Base-by-base conservation (phyloP, 2,329 filamentous ascomycete genomes). In the Calonectria honghensis region DNA sequence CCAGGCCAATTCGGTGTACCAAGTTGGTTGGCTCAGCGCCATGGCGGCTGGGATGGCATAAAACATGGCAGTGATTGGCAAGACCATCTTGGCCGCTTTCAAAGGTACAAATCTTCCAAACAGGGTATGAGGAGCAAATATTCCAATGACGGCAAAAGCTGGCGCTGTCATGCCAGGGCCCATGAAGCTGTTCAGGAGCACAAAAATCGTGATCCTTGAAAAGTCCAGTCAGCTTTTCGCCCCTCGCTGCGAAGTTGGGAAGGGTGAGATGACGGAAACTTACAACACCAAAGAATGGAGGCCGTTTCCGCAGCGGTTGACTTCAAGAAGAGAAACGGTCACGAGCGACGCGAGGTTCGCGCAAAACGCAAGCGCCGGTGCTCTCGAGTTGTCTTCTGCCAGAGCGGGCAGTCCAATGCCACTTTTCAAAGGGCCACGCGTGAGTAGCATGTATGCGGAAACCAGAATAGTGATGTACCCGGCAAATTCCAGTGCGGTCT, bases 41-140 rank as follows among this genome's bases (percentile, higher is more conserved):
- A 59, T 59, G 32, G 54, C 54, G 20, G 54, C n/a, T 6, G 54
- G 32, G 20, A 59, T 37, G 18, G 31, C 31, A 6, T 59, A 59
- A n/a, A 35, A 59, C 3, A 35, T 9, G 18, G 54, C 31, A 16
- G 39, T 59, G 6, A 59, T 59, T 1, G 54, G 54, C 32, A 59
- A 16, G 13, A 59, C 54, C 32, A 59, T 14, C 20, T 16, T 59
- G 9, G 54, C 54, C 32, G 32, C 54, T 9, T 37, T 37, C 32
- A 59, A 27, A 16, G 54, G 54, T 10, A 59, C 54, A 6, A n/a
- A 59, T 59, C 54, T 37, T 16, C 54, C 54, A 37, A 59, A 59
- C n/a, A 59, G n/a, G 13, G 20, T 37, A 5, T 35, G 54, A 9
- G 54, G 54, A 37, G 54, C 54, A 35, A 59, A 59, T 4, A 59